Percentiles rank a stretch among this genome's conserved stretches.
These are phyloP conservation scores for Saussurea involucrata DNA, from an alignment of 129 eudicot species.

Conservation along the genomic window DNA sequence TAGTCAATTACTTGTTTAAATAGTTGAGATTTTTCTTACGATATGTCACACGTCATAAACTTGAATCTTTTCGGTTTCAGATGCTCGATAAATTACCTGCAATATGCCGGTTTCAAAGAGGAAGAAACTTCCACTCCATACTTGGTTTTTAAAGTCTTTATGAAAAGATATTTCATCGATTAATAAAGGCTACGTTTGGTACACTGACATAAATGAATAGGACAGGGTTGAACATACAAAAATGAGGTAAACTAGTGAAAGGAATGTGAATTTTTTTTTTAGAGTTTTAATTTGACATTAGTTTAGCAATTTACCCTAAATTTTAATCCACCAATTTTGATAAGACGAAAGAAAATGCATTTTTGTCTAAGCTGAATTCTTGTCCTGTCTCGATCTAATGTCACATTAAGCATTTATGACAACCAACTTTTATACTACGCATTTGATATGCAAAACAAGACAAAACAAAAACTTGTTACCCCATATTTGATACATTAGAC, in stretches of 20 bases:
- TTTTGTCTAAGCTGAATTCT: no score
- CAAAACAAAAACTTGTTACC: neutral
- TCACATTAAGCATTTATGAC: no score
- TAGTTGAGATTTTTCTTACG: neutral
- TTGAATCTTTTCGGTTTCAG: neutral
- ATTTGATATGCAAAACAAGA: neutral
- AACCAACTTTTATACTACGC: neutral
- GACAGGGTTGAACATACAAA: neutral
- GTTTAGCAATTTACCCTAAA: neutral
- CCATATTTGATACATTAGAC: neutral
- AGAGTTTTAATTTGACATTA: no score
- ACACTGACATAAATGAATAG: neutral
- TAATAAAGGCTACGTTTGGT: neutral
- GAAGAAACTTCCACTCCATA: neutral
- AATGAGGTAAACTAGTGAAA: neutral
- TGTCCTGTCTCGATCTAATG: no score
- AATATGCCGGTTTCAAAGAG: neutral
- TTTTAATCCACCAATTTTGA: neutral
- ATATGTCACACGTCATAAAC: neutral
- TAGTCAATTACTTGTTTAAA: no score
- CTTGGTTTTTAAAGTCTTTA: no score
- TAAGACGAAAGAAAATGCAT: neutral
- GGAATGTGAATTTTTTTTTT: no score
- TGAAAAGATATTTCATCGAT: neutral
- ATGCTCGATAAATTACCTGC: neutral